Percentiles rank a stretch among this genome's conserved stretches.
These are phyloP conservation scores for Penicillium vulpinum DNA, from an alignment of 2,329 filamentous ascomycete species.

Conservation along the genomic window DNA sequence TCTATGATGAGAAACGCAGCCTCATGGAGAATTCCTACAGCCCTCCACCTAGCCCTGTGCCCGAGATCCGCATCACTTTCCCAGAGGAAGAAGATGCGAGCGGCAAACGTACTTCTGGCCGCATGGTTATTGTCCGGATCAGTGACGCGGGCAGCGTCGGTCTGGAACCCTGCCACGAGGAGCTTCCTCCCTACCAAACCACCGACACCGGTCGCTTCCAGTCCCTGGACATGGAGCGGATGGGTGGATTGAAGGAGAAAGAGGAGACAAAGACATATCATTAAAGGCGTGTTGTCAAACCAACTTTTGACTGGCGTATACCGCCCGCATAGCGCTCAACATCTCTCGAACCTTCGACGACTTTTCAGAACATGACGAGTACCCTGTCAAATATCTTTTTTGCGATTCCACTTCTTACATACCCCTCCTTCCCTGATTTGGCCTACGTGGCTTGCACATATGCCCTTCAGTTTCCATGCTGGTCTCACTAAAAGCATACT, in stretches of 20 bases:
- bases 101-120: slow-evolving; percentile 77
- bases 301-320: background rate
- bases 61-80: slow-evolving; percentile 97
- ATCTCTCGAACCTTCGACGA: slow-evolving; percentile 27
- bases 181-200: slow-evolving; percentile 87
- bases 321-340: background rate
- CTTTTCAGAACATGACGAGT: slow-evolving; percentile 36
- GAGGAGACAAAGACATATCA: slow-evolving; percentile 48
- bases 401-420: slow-evolving; percentile 23
- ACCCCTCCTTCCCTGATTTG: slow-evolving; percentile 23
- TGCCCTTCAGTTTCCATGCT: slow-evolving; percentile 17
- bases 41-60: slow-evolving; percentile 79
- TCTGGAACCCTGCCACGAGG: slow-evolving; percentile 76
- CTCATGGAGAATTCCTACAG: slow-evolving; percentile 74
- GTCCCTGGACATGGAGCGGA: slow-evolving; percentile 89
- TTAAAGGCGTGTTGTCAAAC: slow-evolving; percentile 20
- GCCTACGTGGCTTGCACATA: slow-evolving; percentile 36
- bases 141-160: slow-evolving; percentile 83
- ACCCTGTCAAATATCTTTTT: slow-evolving; percentile 29
- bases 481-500: slow-evolving; percentile 5
- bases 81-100: slow-evolving; percentile 82
- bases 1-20: slow-evolving; percentile 76
- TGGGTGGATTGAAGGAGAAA: slow-evolving; percentile 94
- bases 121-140: slow-evolving; percentile 87
- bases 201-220: slow-evolving; percentile 79